phyloP scores from a whole-genome alignment of 306 rosid genomes.

The Delonix regia region DNA sequence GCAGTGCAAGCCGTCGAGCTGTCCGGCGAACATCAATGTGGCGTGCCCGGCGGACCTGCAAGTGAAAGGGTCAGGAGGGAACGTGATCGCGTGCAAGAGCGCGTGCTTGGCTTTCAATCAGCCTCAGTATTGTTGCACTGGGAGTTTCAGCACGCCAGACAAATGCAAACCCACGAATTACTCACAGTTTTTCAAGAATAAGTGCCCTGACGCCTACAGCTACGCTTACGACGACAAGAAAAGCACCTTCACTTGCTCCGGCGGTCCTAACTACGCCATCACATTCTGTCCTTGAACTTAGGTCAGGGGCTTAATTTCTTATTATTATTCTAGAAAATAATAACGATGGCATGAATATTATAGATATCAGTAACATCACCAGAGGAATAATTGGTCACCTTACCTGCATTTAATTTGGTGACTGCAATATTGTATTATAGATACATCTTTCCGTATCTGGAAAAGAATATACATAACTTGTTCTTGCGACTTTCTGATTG shows the following conservation, averaged over 20 bases:
- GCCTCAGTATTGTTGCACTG: constrained; percentile 62
- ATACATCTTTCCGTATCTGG: not conserved
- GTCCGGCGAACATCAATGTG: constrained; percentile 37
- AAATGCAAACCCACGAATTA: constrained; percentile 56
- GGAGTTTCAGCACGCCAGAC: not conserved
- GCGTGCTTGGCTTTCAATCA: constrained; percentile 55
- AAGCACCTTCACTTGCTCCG: constrained; percentile 57
- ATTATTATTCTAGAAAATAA: not conserved
- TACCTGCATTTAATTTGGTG: not conserved
- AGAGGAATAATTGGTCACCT: not conserved
- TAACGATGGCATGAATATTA: not conserved
- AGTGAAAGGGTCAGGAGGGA: constrained; percentile 38
- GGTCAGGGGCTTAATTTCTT: not conserved
- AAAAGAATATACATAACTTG: not conserved
- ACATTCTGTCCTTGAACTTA: constrained; percentile 60
- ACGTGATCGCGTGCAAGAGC: constrained; percentile 66
- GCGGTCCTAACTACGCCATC: constrained; percentile 49
- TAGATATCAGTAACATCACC: not conserved
- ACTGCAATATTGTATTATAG: not conserved
- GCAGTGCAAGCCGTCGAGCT: constrained; percentile 36
- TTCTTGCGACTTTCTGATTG: not conserved
- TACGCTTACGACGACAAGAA: constrained; percentile 63
- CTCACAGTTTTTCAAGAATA: constrained; percentile 46
- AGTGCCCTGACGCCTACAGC: constrained; percentile 74
- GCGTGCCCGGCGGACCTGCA: constrained; percentile 50